phyloP scores from a whole-genome alignment of 2,329 filamentous ascomycete species.

The Metarhizium rileyi region DNA sequence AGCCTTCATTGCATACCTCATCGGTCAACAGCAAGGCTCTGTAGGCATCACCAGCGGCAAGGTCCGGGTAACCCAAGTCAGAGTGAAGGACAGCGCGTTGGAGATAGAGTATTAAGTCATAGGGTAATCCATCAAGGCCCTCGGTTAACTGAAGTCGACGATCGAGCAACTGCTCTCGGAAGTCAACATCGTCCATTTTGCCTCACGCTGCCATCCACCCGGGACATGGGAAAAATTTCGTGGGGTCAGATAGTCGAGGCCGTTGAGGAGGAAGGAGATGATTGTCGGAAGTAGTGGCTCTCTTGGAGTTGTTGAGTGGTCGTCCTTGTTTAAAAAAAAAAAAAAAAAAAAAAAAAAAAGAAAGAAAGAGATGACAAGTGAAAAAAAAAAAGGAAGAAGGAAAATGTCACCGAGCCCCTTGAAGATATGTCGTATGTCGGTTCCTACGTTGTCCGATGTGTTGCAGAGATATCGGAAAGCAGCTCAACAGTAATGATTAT shows the following conservation, averaged over 20 bases:
- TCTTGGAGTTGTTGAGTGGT: not conserved
- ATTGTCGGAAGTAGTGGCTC: not conserved
- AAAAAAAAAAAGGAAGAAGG: too few species aligned
- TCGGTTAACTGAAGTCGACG: constrained; percentile 49
- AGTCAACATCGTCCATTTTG: constrained; percentile 25
- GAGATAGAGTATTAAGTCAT: constrained; percentile 55
- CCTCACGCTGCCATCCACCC: not conserved
- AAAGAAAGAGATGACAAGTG: too few species aligned
- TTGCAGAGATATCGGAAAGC: too few species aligned
- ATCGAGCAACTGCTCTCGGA: constrained; percentile 36
- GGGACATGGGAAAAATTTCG: not conserved
- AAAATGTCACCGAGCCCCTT: too few species aligned
- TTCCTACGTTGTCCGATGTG: too few species aligned
- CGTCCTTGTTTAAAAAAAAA: too few species aligned
- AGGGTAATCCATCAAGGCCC: constrained; percentile 40
- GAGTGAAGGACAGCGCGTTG: constrained; percentile 63
- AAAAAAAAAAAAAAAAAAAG: too few species aligned
- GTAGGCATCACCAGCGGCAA: constrained; percentile 85
- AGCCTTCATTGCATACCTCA: constrained; percentile 66
- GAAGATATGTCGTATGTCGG: too few species aligned
- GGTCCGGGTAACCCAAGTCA: constrained; percentile 74
- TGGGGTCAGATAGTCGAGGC: not conserved
- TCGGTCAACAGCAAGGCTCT: constrained; percentile 80
- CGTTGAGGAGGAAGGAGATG: not conserved
- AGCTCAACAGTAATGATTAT: too few species aligned